A percentile compares a stretch with the other conserved stretches of the same genome.
Conservation (phyloP, 306 rosid species). For the Benincasa hispida region DNA sequence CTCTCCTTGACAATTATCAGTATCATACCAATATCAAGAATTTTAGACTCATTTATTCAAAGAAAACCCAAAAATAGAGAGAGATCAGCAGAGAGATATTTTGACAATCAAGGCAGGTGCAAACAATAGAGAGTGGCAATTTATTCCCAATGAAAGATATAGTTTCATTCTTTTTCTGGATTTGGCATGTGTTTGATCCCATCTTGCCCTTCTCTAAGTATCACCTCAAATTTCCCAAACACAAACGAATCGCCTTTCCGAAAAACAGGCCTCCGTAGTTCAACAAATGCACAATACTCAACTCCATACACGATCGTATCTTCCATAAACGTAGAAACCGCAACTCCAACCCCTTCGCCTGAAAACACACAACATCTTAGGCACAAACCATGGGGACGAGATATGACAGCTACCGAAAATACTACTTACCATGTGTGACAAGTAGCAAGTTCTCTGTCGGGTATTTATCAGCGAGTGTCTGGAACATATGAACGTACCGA, state of each 20-base stretch:
- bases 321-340: constrained; percentile 36
- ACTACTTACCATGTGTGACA: constrained; percentile 70
- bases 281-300: constrained; percentile 58
- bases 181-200: constrained; percentile 23
- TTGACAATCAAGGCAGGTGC: background rate
- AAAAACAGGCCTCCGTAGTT: constrained; percentile 53
- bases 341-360: constrained; percentile 85
- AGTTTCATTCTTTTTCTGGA: background rate
- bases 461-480: constrained; percentile 67
- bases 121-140: background rate
- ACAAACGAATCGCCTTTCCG: constrained; percentile 17
- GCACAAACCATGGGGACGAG: background rate
- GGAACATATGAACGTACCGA: constrained; percentile 43
- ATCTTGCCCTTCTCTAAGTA: constrained; percentile 21
- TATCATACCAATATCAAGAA: background rate
- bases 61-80: background rate
- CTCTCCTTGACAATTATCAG: background rate
- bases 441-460: constrained; percentile 67
- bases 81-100: background rate
- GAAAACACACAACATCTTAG: background rate
- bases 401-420: background rate
- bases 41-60: background rate
- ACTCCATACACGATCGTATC: constrained; percentile 35
- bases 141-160: background rate
- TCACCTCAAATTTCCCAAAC: constrained; percentile 54